Percentiles rank a stretch among this genome's conserved stretches.
Evolutionary conservation across 495 filamentous ascomycete species (phyloP).

Genomic region (Letharia columbiana): DNA sequence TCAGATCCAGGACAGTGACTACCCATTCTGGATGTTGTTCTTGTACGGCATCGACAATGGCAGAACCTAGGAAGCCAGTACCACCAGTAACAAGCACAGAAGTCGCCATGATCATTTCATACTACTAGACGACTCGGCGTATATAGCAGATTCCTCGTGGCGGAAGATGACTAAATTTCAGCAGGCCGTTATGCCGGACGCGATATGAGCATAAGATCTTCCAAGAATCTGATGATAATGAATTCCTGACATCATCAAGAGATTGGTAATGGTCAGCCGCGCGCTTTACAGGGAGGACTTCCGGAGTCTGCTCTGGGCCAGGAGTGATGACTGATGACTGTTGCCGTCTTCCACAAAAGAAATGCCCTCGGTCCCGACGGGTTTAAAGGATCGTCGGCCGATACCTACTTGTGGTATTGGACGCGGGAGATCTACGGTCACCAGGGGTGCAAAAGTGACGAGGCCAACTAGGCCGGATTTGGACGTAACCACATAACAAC

Average conservation of each 20-base stretch:
- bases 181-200: background rate
- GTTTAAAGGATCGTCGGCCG: too few species aligned
- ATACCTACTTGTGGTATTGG: too few species aligned
- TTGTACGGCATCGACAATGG: constrained; percentile 36
- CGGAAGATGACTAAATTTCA: background rate
- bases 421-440: too few species aligned
- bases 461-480: too few species aligned
- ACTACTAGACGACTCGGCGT: background rate
- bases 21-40: constrained; percentile 37
- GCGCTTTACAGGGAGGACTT: background rate
- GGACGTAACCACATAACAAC: too few species aligned
- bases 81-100: constrained; percentile 48
- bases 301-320: background rate
- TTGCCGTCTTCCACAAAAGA: background rate
- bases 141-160: background rate
- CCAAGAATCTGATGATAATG: background rate
- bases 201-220: background rate
- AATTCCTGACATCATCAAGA: background rate
- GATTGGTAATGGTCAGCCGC: background rate
- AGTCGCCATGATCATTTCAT: background rate
- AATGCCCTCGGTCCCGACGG: too few species aligned
- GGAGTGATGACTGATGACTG: background rate
- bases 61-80: constrained; percentile 42
- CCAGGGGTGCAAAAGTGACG: too few species aligned
- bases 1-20: constrained; percentile 39